Conservation (phyloP, 129 eudicot genomes). For the Solidago caesia region DNA sequence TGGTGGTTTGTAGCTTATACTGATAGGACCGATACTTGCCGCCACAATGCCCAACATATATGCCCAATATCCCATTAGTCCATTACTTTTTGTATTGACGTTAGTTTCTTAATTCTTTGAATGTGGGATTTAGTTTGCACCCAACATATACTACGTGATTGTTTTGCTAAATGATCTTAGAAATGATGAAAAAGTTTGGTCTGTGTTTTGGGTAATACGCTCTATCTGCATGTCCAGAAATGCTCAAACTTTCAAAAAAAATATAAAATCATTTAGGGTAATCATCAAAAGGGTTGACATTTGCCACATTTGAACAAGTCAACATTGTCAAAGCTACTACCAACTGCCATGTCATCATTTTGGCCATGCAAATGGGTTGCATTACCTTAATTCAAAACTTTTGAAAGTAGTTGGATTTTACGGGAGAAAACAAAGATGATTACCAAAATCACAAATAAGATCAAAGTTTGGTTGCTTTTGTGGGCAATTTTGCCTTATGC, state of each 20-base stretch:
- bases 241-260: neutral
- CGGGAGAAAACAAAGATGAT: neutral
- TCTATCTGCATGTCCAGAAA: neutral
- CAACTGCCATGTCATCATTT: no score
- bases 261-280: neutral
- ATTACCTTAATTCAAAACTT: neutral
- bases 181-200: no score
- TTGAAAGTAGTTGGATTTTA: neutral
- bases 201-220: neutral
- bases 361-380: no score
- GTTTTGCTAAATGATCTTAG: no score
- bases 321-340: neutral
- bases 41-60: no score
- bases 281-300: neutral
- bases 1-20: neutral
- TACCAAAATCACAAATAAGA: neutral
- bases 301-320: neutral
- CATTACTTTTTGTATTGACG: no score
- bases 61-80: no score
- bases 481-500: neutral
- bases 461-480: no score
- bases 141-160: no score
- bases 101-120: no score
- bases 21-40: no score
- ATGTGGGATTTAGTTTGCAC: no score